A percentile compares a stretch with the other conserved stretches of the same genome.
phyloP scores from a whole-genome alignment of 495 filamentous ascomycete genomes.

The Hypoxylon perforatum region DNA sequence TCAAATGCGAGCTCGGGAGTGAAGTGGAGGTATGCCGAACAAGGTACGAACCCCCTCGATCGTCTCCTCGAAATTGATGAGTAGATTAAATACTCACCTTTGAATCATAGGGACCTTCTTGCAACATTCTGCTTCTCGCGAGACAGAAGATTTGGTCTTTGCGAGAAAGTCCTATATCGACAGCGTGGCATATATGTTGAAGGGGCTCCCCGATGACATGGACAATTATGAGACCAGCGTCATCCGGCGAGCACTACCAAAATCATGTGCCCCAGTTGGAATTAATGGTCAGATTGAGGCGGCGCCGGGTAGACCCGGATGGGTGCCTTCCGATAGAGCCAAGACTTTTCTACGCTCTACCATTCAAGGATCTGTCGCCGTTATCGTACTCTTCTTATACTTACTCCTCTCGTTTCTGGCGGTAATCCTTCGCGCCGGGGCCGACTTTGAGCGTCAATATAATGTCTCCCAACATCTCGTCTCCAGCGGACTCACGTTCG shows the following conservation, averaged over 20 bases:
- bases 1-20: conserved; percentile 34
- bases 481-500: conserved; percentile 58
- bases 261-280: conserved; percentile 30
- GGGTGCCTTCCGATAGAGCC: conserved; percentile 24
- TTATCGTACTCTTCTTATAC: conserved; percentile 66
- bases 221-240: conserved; percentile 57
- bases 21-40: conserved; percentile 47
- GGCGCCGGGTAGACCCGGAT: background rate
- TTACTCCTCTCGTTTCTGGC: conserved; percentile 69
- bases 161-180: conserved; percentile 75
- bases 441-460: conserved; percentile 73
- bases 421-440: conserved; percentile 60
- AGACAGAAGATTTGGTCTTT: conserved; percentile 51
- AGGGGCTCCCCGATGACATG: conserved; percentile 70
- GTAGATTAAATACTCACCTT: conserved; percentile 5
- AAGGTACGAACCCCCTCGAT: conserved; percentile 40
- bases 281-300: conserved; percentile 23
- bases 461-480: conserved; percentile 67
- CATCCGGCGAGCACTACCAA: conserved; percentile 60
- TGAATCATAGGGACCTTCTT: conserved; percentile 32
- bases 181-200: conserved; percentile 72
- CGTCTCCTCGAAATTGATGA: background rate
- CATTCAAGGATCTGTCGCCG: conserved; percentile 65
- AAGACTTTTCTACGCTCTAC: conserved; percentile 68
- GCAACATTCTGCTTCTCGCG: conserved; percentile 36